Conservation (phyloP, 1,139 yeast genomes). For the Suhomyces atakaporum region DNA sequence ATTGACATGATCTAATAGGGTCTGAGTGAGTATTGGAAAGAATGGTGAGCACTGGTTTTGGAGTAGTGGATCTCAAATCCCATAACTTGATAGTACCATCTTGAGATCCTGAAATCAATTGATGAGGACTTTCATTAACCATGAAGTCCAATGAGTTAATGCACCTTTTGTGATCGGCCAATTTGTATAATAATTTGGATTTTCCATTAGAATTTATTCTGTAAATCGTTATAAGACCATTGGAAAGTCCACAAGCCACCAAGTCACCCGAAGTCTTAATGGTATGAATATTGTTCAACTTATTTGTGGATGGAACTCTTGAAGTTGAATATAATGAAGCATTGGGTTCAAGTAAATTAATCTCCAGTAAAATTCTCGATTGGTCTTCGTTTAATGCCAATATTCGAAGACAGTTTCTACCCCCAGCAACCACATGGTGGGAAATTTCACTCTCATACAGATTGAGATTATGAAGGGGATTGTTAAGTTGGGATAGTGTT, state of each 20-base stretch:
- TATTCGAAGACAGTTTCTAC: constrained; percentile 56
- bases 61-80: constrained; percentile 67
- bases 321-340: constrained; percentile 47
- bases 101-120: constrained; percentile 81
- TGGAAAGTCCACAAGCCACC: constrained; percentile 47
- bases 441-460: constrained; percentile 16
- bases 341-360: constrained; percentile 47
- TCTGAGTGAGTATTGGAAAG: constrained; percentile 58
- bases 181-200: constrained; percentile 43
- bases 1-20: constrained; percentile 63
- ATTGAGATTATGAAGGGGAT: constrained; percentile 20
- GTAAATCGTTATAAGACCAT: constrained; percentile 39
- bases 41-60: constrained; percentile 48
- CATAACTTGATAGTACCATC: constrained; percentile 88
- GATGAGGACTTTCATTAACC: constrained; percentile 51
- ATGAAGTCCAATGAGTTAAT: constrained; percentile 77
- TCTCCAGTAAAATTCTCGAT: constrained; percentile 38
- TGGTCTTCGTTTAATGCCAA: constrained; percentile 46
- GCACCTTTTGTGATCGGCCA: constrained; percentile 76
- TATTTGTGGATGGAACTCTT: constrained; percentile 30
- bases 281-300: constrained; percentile 46
- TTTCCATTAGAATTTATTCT: constrained; percentile 38
- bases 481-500: constrained; percentile 40
- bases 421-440: constrained; percentile 55
- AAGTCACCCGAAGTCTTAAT: constrained; percentile 37